A percentile compares a stretch with the other conserved stretches of the same genome.
Evolutionary conservation across 208 protist species (phyloP).

Genomic region (Wallacemonas sp.): DNA sequence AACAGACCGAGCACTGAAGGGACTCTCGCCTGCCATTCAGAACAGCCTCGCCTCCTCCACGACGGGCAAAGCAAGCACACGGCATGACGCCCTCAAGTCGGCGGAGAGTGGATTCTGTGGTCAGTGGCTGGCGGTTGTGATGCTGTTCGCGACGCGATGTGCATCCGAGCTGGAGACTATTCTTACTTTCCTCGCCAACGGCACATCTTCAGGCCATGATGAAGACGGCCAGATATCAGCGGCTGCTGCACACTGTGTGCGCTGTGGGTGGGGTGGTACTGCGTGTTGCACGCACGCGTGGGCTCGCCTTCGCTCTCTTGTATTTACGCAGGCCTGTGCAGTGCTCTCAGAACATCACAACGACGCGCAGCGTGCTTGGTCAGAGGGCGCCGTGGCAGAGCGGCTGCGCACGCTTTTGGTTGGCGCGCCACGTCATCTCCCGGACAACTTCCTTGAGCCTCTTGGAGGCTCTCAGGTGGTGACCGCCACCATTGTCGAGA

Average conservation of each 20-base stretch:
- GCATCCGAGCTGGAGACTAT: background rate
- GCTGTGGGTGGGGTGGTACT: background rate
- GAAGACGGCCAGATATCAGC: background rate
- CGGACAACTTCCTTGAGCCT: background rate
- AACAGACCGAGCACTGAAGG: too few relatives aligned
- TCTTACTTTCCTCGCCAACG: background rate
- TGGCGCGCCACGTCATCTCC: background rate
- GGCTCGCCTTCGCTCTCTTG: background rate
- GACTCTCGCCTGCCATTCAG: background rate
- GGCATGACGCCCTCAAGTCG: background rate
- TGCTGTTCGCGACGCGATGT: background rate
- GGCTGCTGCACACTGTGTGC: background rate
- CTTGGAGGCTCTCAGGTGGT: background rate
- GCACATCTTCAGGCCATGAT: background rate
- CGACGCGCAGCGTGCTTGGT: background rate
- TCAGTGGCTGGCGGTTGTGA: background rate
- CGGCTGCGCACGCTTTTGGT: background rate
- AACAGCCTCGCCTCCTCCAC: background rate
- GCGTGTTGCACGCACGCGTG: background rate
- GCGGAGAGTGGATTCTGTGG: background rate
- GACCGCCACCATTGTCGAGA: background rate
- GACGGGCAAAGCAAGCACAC: background rate
- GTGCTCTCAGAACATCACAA: background rate
- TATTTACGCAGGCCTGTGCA: background rate
- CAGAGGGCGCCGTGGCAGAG: background rate